These are phyloP conservation scores for Aspergillus floridensis DNA, from an alignment of 2,329 filamentous ascomycete genomes.

Conservation along the genomic window DNA sequence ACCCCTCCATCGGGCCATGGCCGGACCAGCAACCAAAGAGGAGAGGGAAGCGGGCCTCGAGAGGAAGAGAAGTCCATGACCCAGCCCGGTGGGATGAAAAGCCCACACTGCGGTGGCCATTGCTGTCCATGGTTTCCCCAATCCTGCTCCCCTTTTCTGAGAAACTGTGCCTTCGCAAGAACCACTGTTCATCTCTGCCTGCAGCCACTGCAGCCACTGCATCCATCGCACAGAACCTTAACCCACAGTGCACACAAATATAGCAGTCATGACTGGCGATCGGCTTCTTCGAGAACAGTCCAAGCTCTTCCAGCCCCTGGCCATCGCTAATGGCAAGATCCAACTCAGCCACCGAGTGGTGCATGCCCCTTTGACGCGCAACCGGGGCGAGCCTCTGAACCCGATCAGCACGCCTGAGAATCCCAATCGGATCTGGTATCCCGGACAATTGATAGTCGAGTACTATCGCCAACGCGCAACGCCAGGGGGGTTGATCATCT, in stretches of 20 bases:
- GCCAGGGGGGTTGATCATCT: slow-evolving; percentile 37
- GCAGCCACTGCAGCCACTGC: background rate
- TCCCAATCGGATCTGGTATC: slow-evolving; percentile 51
- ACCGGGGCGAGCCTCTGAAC: slow-evolving; percentile 49
- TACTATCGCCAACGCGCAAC: slow-evolving; percentile 43
- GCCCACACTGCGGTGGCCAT: background rate
- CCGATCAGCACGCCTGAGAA: slow-evolving; percentile 45
- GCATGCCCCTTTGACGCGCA: slow-evolving; percentile 54
- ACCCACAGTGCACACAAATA: background rate
- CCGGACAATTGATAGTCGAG: slow-evolving; percentile 41
- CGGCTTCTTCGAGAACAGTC: slow-evolving; percentile 25
- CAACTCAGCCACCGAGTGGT: slow-evolving; percentile 53
- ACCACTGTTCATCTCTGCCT: background rate
- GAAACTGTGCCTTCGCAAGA: background rate
- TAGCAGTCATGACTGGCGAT: slow-evolving; percentile 22
- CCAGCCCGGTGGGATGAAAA: background rate
- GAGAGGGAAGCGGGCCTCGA: background rate
- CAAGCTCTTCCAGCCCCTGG: slow-evolving; percentile 46
- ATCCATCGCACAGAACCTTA: background rate
- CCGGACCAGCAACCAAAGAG: background rate
- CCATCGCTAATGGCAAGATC: slow-evolving; percentile 48
- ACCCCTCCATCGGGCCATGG: background rate
- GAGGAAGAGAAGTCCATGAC: background rate
- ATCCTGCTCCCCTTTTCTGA: background rate
- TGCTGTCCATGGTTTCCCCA: background rate